Evolutionary conservation across 306 rosid species (phyloP).

Genomic region (Vigna unguiculata): DNA sequence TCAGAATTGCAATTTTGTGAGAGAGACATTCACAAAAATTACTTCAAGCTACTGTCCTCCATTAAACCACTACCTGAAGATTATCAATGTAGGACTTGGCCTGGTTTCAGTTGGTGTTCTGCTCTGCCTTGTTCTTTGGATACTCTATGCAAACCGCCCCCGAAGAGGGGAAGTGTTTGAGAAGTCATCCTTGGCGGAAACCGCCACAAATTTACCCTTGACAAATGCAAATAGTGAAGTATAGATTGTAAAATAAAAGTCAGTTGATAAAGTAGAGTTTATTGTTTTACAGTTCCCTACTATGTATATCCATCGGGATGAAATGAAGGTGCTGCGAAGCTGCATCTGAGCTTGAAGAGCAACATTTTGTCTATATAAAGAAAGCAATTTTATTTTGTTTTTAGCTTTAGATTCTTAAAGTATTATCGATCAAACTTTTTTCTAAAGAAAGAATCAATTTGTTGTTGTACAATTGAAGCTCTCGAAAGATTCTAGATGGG

Average conservation of each 20-base stretch:
- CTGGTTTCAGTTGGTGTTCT: slow-evolving; percentile 87
- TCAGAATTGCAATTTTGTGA: slow-evolving; percentile 93
- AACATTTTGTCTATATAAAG: slow-evolving; percentile 39
- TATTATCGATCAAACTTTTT: no score
- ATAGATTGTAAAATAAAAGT: slow-evolving; percentile 44
- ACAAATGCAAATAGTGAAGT: slow-evolving; percentile 52
- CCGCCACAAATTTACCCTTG: slow-evolving; percentile 37
- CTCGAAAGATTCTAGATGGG: no score
- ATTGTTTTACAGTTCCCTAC: slow-evolving; percentile 29
- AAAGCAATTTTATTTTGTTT: slow-evolving; percentile 32
- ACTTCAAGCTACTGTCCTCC: slow-evolving; percentile 79
- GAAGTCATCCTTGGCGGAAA: slow-evolving; percentile 56
- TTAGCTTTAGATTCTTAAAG: slow-evolving; percentile 13
- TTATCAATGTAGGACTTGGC: slow-evolving; percentile 79
- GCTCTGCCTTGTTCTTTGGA: slow-evolving; percentile 93
- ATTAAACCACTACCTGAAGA: slow-evolving; percentile 70
- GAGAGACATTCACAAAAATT: slow-evolving; percentile 80
- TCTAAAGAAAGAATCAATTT: no score
- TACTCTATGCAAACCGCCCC: slow-evolving; percentile 95
- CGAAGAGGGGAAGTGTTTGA: slow-evolving; percentile 80
- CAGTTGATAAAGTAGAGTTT: slow-evolving; percentile 17
- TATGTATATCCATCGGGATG: slow-evolving; percentile 46
- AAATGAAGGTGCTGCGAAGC: slow-evolving; percentile 83
- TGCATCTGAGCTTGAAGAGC: slow-evolving; percentile 48
- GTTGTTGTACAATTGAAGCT: no score